Base-by-base conservation (phyloP, 345 rosid genomes). In the Arabis hirsuta region DNA sequence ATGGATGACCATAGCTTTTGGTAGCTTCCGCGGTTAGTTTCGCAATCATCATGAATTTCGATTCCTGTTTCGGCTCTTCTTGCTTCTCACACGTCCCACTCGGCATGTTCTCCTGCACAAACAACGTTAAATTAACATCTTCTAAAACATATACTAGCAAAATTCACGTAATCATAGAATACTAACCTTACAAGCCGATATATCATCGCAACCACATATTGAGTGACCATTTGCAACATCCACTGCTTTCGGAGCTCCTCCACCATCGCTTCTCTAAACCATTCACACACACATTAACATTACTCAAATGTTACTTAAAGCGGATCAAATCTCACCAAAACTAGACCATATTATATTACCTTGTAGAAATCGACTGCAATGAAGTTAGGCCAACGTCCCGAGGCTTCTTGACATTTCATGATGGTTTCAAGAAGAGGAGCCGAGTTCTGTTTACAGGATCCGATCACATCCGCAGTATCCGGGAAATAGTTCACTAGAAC, bases 351-450 rank as follows among this genome's bases (percentile, higher is more conserved):
- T 39, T 53, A 4, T 72, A n/a, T 10, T 83, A 95, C 99, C 93
- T 84, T 83, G 84, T 95, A 90, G 73, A 82, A 90, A 71, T 95
- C 97, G 11, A 88, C 96, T 2, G 99, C 87, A 12, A 95, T 84
- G 97, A 88, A 91, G 83, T 91, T 91, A 51, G 99, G 87, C 99
- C 99, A 91, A 7, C 96, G 78, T 12, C 89, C 96, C 3, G 96
- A 74, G 31, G 86, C 90, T 60, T 27, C 73, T 47, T 81, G 71
- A 73, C 96, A 95, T 7, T 86, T 82, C 45, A 62, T 80, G 38
- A 82, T 62, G 80, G 83, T 82, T 62, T 71, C 82, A 27, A 78
- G 78, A 62, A 91, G 79, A 47, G 97, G 90, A 80, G 88, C 88
- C 56, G 97, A 90, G 73, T 95, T 95, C 56, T 88, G 71, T 74